Conservation (phyloP, 192 early-diverging fungal genomes). For the Mortierella hygrophila region DNA sequence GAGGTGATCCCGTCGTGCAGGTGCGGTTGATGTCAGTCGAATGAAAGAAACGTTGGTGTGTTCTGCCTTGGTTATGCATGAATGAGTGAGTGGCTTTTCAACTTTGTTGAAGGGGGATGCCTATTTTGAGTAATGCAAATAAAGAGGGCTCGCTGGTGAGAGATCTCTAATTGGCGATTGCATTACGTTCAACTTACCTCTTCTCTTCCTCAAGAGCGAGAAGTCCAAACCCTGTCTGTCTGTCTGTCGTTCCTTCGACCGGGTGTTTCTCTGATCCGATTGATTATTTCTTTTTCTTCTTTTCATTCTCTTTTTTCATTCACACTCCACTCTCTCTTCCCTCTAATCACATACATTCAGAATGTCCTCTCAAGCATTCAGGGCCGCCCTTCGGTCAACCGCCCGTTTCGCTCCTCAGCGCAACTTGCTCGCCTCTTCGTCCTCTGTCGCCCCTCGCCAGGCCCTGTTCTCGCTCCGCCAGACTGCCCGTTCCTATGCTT, state of each 20-base stretch:
- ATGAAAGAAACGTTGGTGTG: not conserved
- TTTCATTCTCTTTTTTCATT: constrained; percentile 8
- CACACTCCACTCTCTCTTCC: not conserved
- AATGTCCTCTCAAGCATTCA: constrained; percentile 47
- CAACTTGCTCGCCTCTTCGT: constrained; percentile 3
- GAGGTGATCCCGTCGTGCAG: not conserved
- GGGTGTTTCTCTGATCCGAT: not conserved
- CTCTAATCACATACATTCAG: not conserved
- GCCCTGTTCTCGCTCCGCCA: constrained; percentile 41
- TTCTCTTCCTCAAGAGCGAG: not conserved
- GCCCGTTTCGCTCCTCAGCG: constrained; percentile 8
- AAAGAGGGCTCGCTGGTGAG: not conserved
- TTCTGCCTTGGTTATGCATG: not conserved
- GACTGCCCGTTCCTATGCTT: constrained; percentile 45
- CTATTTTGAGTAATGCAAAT: not conserved
- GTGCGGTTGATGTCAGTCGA: not conserved
- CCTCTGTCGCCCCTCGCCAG: constrained; percentile 23
- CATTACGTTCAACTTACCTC: not conserved
- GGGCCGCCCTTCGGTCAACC: constrained; percentile 35
- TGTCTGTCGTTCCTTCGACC: too few species aligned
- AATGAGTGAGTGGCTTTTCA: not conserved
- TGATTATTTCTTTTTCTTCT: constrained; percentile 6
- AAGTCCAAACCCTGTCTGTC: too few species aligned
- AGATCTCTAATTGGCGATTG: not conserved
- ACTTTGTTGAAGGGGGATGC: not conserved